Base-by-base conservation (phyloP, 1,284 basidiomycete species). In the Phylloboletellus chloephorus region DNA sequence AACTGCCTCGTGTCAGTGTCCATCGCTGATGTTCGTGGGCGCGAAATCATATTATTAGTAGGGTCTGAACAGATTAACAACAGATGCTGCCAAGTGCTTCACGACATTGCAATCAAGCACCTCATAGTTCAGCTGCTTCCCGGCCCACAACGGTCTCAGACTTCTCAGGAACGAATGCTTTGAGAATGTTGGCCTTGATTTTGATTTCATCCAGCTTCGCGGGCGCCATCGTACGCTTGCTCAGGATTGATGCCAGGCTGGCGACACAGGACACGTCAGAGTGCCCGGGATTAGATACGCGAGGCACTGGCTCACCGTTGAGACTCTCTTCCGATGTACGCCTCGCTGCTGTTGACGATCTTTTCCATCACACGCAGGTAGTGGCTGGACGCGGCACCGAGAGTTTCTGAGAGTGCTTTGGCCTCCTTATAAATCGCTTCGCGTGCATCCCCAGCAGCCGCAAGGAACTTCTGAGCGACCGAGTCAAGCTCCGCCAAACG, bases 291-390 rank as follows among this genome's bases (percentile, higher is more conserved):
- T 9, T 20, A 40, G 17, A 24, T 6, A 31, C 25, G 12, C 15
- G 13, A 15, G 7, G 20, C 12, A 20, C 21, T 37, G 20, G 60
- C 82, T 56, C 54, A 92, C 83, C 95, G 79, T 56, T 78, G 80
- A 32, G 78, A 68, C 69, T 98, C 95, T 71, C 93, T 95, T 61
- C 79, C 73, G 41, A 97, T 59, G 69, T 95, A 98, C 22, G 67
- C 76, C 52, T 85, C 81, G 24, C 80, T 75, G 37, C 80, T 78
- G 43, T 75, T 79, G 22, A 78, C 67, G 13, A 93, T 72, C 67
- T 95, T 93, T 66, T 92, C 84, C 88, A 98, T 93, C 31, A 94
- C 84, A 52, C 82, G 82, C 48, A 94, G 50, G 67, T 98, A 98
- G 66, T 93, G 88, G 49, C 78, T 74, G n/a, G 82, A 79, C 19